Conservation (phyloP, 176 grass and related monocot species). For the Triticum dicoccoides region DNA sequence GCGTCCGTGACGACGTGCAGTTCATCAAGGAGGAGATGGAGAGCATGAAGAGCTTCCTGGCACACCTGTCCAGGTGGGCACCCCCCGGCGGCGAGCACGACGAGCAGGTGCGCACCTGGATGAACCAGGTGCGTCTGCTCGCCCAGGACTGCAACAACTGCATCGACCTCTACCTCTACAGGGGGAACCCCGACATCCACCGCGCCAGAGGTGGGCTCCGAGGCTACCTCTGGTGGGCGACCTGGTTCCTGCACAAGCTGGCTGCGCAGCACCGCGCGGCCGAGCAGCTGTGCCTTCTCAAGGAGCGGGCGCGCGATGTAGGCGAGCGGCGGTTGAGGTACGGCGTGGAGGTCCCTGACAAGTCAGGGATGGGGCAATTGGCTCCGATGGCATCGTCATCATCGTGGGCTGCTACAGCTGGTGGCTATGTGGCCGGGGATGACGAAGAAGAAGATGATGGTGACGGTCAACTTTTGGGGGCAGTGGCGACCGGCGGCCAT, state of each 20-base stretch:
- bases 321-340: constrained; percentile 9
- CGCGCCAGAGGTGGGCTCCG: neutral
- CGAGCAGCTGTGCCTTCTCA: neutral
- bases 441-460: neutral
- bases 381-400: neutral
- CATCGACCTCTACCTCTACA: constrained; percentile 3
- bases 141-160: constrained; percentile 12
- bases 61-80: too few species aligned
- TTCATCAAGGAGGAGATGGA: constrained; percentile 5
- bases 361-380: neutral
- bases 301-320: neutral
- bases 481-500: neutral
- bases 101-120: constrained; percentile 10
- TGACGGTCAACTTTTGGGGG: neutral
- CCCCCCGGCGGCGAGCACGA: neutral
- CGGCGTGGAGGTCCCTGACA: neutral
- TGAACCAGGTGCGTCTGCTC: constrained; percentile 12
- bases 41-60: too few species aligned
- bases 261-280: neutral
- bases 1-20: neutral
- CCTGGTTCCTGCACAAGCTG: neutral
- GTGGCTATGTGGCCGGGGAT: neutral
- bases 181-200: neutral
- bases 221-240: constrained; percentile 6
- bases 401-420: neutral